Evolutionary conservation across 1,139 yeast genomes (phyloP), one percentile per base, ranked within the genome.

Genomic region (Geotrichum klebahnii): DNA sequence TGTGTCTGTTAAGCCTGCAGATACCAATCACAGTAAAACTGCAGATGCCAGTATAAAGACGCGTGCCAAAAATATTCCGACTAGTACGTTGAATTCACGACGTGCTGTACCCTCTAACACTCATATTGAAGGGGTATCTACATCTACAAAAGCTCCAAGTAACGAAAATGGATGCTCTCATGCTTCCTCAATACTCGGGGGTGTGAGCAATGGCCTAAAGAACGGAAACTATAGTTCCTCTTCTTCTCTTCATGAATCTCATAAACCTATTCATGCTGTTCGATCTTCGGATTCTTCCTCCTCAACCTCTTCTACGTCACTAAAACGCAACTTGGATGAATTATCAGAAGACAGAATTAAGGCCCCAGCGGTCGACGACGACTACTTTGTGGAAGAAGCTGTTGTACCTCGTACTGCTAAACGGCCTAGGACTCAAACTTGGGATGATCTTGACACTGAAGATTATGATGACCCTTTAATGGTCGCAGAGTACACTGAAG

Each of bases 361-460:
- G 6, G 29, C 29, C 29, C 29, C 29, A 26, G 29, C 10, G 29
- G 19, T 20, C 19, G 41, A 37, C 23, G 39, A 36, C n/a, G 41
- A 37, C 17, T 37, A 3, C 22, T 37, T 37, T 37, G 41, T 37
- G 28, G 41, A 37, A 26, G 31, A 20, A 19, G 41, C 20, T 12
- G 41, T 37, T 3, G 16, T 12, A 10, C 2, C 45, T 12, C 41
- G 31, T 14, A 9, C 29, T 26, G 19, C 14, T 12, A 51, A 51
- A 31, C 43, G 41, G 14, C 40, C 50, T 3, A 35, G 48, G 2
- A 38, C 45, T 12, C 60, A 52, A 16, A 58, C 56, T 34, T 89
- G 95, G 95, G 96, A 87, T 61, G 96, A 90, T 66, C 74, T 90
- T 54, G 97, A 90, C 65, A 90, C 84, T 47, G 96, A 87, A 61